Evolutionary conservation across 352 stramenopile genomes (phyloP), one percentile per base, ranked within the genome.

Genomic region (Pythium catenulatum): DNA sequence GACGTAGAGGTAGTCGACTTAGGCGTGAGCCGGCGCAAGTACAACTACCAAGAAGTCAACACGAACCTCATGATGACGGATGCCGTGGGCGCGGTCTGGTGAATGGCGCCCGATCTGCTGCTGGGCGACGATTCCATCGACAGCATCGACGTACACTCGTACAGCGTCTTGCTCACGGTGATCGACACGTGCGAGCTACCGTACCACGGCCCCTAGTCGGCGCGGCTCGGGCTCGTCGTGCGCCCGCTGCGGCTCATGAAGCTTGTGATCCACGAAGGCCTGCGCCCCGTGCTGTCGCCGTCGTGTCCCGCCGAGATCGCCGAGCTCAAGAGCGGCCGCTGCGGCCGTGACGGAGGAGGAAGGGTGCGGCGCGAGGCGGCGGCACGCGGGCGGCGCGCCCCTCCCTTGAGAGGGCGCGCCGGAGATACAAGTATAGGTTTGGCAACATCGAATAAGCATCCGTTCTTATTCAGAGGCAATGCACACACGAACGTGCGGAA

Each of bases 71-170:
- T 91, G 1, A 90, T 92, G 30, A 96, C 90, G 0, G 91, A 79
- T 23, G 93, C 88, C 17, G 91, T 90, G 17, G 92, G 93, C 0
- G 96, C 94, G 5, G 90, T 94, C 76, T 93, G 87, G 17, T 97
- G 93, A 92, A 96, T 89, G n/a, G 92, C 94, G 0, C 94, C 94
- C 7, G 92, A 96, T 68, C 66, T 96, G 66, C 68, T 96, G 27
- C 56, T 96, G 21, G 93, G 93, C 21, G 91, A 96, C 39, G 90
- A 93, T 34, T 98, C 96, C 87, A 93, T 85, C 21, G 93, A 98
- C 72, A 96, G 94, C 59, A 92, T 93, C 5, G 93, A 98, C 76
- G 95, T 97, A 34, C 97, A 97, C 81, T 97, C 94, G 63, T 95
- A 93, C 45, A 94, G 94, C 21, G 87, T 98, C n/a, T 75, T 98